Conservation (phyloP, 495 filamentous ascomycete species). For the Talaromyces adpressus region DNA sequence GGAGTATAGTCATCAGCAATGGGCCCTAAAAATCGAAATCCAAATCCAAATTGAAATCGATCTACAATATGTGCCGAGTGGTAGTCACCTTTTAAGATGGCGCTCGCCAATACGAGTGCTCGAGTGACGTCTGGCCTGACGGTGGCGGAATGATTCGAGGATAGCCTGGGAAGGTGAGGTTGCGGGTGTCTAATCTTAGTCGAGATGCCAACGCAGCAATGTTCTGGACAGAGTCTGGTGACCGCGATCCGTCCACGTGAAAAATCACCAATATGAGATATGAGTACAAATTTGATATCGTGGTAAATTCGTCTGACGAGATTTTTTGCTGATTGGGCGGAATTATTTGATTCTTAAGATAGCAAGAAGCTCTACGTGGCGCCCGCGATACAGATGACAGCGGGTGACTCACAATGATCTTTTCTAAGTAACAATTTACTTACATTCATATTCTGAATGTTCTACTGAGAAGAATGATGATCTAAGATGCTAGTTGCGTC, state of each 20-base stretch:
- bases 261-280: not conserved
- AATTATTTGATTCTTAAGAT: not conserved
- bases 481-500: not conserved
- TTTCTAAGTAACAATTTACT: not conserved
- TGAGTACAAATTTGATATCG: not conserved
- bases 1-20: not conserved
- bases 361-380: not conserved
- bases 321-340: not conserved
- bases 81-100: not conserved
- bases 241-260: constrained; percentile 1
- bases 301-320: not conserved
- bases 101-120: not conserved
- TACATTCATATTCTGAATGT: not conserved
- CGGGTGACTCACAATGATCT: constrained; percentile 2
- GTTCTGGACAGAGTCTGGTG: not conserved
- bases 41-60: not conserved
- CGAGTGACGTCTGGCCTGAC: not conserved
- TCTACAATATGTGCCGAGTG: not conserved
- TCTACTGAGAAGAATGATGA: not conserved
- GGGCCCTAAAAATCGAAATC: not conserved
- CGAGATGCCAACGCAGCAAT: constrained; percentile 10
- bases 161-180: not conserved
- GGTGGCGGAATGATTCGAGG: not conserved
- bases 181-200: not conserved
- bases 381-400: not conserved